These are phyloP conservation scores for Thalassiosira mediterranea DNA, from an alignment of 352 stramenopile species.

Conservation along the genomic window DNA sequence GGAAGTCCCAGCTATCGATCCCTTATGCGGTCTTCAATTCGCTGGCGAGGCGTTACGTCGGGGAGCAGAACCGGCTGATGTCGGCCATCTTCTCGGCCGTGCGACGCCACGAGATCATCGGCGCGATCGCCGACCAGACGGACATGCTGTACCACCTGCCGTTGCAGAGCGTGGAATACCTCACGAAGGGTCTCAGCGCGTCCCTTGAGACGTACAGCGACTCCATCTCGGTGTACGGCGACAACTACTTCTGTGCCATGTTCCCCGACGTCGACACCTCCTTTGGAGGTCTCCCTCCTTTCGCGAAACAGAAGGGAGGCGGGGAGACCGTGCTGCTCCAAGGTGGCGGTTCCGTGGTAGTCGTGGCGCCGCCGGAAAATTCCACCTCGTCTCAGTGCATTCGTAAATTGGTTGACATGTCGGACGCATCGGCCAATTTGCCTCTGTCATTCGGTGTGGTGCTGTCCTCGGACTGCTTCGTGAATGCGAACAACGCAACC, in stretches of 20 bases:
- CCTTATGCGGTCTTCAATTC: constrained; percentile 49
- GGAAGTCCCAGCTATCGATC: constrained; percentile 61
- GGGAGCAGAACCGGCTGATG: constrained; percentile 60
- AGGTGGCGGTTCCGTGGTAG: constrained; percentile 59
- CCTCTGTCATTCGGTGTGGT: constrained; percentile 77
- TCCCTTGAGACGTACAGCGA: constrained; percentile 69
- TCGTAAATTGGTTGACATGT: constrained; percentile 67
- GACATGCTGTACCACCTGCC: constrained; percentile 69
- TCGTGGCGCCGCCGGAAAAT: constrained; percentile 71
- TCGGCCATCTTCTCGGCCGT: constrained; percentile 67
- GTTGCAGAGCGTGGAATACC: constrained; percentile 41
- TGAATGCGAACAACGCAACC: constrained; percentile 38
- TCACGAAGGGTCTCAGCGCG: constrained; percentile 52
- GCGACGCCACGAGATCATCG: constrained; percentile 74
- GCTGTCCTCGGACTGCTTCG: constrained; percentile 67
- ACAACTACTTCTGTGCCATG: constrained; percentile 75
- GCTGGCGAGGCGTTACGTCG: constrained; percentile 63
- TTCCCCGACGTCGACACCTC: constrained; percentile 75
- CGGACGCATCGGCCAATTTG: constrained; percentile 42
- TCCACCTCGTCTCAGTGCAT: constrained; percentile 72
- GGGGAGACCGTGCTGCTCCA: constrained; percentile 51
- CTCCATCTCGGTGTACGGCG: constrained; percentile 59
- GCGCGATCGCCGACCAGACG: constrained; percentile 61
- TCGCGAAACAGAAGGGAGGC: constrained; percentile 59
- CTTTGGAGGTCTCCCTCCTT: constrained; percentile 74